phyloP scores from a whole-genome alignment of 2,329 filamentous ascomycete genomes.

The Xylariaceae sp. region DNA sequence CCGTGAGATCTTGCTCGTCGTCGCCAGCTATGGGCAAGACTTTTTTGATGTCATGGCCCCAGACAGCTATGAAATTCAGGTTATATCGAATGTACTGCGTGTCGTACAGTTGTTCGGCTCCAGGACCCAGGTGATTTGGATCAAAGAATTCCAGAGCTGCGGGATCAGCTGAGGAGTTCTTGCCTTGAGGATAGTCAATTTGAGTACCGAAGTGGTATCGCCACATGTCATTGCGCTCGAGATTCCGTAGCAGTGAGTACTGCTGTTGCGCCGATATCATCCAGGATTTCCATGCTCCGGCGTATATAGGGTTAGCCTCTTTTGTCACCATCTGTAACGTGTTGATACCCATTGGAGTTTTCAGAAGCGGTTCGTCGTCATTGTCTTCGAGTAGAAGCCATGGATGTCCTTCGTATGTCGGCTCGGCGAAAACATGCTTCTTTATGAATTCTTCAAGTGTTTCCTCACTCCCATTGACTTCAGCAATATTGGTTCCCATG shows the following conservation, averaged over 20 bases:
- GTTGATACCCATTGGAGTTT: constrained; percentile 44
- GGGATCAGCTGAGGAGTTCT: constrained; percentile 15
- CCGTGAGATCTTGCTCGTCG: constrained; percentile 44
- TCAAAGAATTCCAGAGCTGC: constrained; percentile 16
- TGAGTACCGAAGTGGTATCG: constrained; percentile 44
- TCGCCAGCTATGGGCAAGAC: constrained; percentile 40
- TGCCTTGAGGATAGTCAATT: constrained; percentile 22
- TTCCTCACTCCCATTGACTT: constrained; percentile 15
- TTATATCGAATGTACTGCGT: constrained; percentile 47
- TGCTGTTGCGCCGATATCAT: constrained; percentile 45
- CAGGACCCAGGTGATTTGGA: constrained; percentile 17
- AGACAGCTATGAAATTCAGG: constrained; percentile 49
- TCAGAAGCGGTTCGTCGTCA: constrained; percentile 35
- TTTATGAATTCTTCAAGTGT: constrained; percentile 20
- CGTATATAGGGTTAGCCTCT: constrained; percentile 28
- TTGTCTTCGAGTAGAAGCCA: constrained; percentile 42
- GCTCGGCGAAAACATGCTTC: constrained; percentile 28
- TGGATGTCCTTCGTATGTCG: constrained; percentile 41
- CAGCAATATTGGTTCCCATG: constrained; percentile 19
- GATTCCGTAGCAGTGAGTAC: constrained; percentile 45
- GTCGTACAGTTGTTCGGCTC: constrained; percentile 38
- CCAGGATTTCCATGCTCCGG: constrained; percentile 44
- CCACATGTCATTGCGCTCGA: constrained; percentile 41
- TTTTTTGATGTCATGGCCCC: constrained; percentile 44
- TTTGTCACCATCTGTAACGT: constrained; percentile 21